These are phyloP conservation scores for Eucalyptus curtisii DNA, from an alignment of 345 rosid genomes.

Conservation along the genomic window DNA sequence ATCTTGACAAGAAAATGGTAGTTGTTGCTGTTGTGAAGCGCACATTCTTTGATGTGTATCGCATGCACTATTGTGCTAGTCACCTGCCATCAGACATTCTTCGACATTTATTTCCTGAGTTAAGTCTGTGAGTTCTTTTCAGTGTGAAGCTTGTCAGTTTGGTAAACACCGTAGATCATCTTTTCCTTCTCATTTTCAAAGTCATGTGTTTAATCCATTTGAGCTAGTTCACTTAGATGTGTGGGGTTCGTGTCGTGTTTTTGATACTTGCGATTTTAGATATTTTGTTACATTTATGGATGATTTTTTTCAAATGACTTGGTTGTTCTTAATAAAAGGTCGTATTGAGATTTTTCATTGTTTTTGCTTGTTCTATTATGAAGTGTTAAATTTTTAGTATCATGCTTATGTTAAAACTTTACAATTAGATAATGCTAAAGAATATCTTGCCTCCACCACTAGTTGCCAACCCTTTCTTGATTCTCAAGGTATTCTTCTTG, in stretches of 20 bases:
- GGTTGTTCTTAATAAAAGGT: neutral
- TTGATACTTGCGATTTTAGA: rapidly evolving
- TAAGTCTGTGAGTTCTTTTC: neutral
- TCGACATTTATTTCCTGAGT: neutral
- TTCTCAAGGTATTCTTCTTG: too few relatives aligned
- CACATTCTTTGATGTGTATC: neutral
- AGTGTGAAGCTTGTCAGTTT: neutral
- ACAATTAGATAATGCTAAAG: too few relatives aligned
- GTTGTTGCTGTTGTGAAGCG: rapidly evolving
- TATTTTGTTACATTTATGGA: neutral
- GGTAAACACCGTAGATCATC: neutral
- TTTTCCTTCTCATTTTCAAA: neutral
- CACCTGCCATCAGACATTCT: rapidly evolving
- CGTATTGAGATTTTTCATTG: neutral
- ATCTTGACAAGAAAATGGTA: neutral
- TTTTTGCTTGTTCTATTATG: too few relatives aligned
- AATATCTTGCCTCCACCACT: too few relatives aligned
- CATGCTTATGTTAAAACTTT: too few relatives aligned
- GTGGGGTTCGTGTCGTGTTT: neutral
- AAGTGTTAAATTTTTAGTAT: too few relatives aligned
- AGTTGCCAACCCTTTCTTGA: too few relatives aligned
- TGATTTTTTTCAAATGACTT: too few relatives aligned
- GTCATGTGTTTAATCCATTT: neutral
- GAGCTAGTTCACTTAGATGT: neutral
- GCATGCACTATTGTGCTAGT: rapidly evolving